phyloP scores from a whole-genome alignment of 1,284 basidiomycete species.

The Malassezia nana region DNA sequence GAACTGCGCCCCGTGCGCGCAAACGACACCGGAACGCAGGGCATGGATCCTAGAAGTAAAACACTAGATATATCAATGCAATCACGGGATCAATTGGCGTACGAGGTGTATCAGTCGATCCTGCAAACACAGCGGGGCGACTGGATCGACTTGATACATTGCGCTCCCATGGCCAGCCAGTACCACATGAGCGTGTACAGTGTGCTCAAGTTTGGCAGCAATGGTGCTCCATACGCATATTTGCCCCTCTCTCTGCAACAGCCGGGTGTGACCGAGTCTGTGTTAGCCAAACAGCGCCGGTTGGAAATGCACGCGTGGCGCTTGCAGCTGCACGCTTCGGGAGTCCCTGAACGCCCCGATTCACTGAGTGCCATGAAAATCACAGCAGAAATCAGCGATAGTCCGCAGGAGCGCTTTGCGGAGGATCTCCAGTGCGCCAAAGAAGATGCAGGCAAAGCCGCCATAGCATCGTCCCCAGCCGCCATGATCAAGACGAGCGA shows the following conservation, averaged over 20 bases:
- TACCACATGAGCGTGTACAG: slow-evolving; percentile 42
- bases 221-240: slow-evolving; percentile 40
- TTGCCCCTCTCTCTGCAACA: slow-evolving; percentile 41
- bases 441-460: neutral
- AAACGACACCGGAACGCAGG: neutral
- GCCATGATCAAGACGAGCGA: slow-evolving; percentile 33
- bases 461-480: neutral
- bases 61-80: neutral
- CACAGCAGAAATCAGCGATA: slow-evolving; percentile 23
- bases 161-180: slow-evolving; percentile 38
- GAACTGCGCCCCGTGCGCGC: neutral
- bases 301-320: slow-evolving; percentile 23
- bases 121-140: slow-evolving; percentile 24
- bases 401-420: slow-evolving; percentile 22
- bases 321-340: slow-evolving; percentile 12
- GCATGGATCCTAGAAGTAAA: neutral
- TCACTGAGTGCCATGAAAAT: slow-evolving; percentile 18
- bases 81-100: slow-evolving; percentile 25
- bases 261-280: slow-evolving; percentile 24
- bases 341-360: neutral
- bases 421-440: slow-evolving; percentile 18
- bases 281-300: slow-evolving; percentile 25
- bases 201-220: slow-evolving; percentile 34
- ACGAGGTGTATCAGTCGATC: slow-evolving; percentile 25
- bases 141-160: slow-evolving; percentile 38